A percentile compares a stretch with the other conserved stretches of the same genome.
phyloP scores from a whole-genome alignment of 108 stramenopile genomes.

The Pseudonitzschia pungens region DNA sequence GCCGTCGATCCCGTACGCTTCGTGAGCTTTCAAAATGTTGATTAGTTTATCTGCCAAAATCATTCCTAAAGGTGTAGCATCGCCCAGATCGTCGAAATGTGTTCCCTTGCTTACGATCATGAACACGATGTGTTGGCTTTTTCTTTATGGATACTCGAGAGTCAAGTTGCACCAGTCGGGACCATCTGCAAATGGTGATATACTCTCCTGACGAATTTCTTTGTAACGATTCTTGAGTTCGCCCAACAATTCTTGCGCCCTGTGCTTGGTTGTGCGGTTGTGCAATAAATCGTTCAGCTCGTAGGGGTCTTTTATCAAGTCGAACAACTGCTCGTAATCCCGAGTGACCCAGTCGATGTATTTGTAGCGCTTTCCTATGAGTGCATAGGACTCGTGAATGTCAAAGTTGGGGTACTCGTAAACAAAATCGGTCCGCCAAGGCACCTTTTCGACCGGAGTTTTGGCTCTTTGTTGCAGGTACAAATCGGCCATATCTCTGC shows the following conservation, averaged over 20 bases:
- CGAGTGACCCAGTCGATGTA: not conserved
- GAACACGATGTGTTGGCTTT: no score
- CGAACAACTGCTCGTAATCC: not conserved
- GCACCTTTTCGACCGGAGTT: not conserved
- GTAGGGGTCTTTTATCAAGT: not conserved
- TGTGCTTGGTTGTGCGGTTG: not conserved
- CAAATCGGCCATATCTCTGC: conserved; percentile 61
- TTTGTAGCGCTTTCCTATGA: not conserved
- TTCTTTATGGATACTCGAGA: no score
- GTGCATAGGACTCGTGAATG: not conserved
- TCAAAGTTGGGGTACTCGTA: not conserved
- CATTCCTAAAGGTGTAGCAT: no score
- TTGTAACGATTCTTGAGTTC: not conserved
- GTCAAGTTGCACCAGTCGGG: not conserved
- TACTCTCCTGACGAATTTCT: not conserved
- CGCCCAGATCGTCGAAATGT: no score
- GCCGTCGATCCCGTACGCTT: no score
- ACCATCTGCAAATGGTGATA: not conserved
- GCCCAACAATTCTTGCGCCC: not conserved
- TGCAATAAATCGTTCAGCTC: not conserved
- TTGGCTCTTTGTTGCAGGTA: conserved; percentile 27
- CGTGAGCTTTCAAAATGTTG: no score
- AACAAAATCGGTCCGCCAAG: not conserved
- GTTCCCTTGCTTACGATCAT: no score
- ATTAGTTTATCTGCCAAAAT: no score